Conservation (phyloP, 108 stramenopile genomes). For the Seminavis robusta region DNA sequence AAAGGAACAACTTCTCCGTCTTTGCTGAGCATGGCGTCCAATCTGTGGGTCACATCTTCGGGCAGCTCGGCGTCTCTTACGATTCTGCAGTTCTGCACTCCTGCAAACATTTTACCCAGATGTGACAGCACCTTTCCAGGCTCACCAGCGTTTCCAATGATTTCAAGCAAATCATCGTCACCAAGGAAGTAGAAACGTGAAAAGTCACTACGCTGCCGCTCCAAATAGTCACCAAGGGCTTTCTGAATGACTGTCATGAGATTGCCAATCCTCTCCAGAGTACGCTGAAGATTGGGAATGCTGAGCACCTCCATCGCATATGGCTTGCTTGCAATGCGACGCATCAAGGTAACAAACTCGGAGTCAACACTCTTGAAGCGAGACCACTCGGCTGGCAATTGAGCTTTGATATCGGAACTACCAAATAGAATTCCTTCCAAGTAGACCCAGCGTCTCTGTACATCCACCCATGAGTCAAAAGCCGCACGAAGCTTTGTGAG, state of each 20-base stretch:
- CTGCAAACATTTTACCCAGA: conserved; percentile 98
- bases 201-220: conserved; percentile 93
- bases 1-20: conserved; percentile 95
- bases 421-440: conserved; percentile 95
- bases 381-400: conserved; percentile 92
- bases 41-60: conserved; percentile 55
- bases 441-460: conserved; percentile 97
- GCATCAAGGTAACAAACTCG: conserved; percentile 92
- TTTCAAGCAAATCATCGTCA: conserved; percentile 98
- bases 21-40: conserved; percentile 91
- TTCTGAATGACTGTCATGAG: conserved; percentile 91
- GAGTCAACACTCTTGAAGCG: conserved; percentile 95
- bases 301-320: conserved; percentile 83
- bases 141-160: conserved; percentile 92
- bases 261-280: conserved; percentile 88
- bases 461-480: conserved; percentile 97
- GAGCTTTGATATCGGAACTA: conserved; percentile 94
- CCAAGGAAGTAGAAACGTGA: conserved; percentile 99
- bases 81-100: conserved; percentile 56
- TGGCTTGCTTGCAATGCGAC: conserved; percentile 85
- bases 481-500: conserved; percentile 85
- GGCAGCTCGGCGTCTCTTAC: conserved; percentile 44
- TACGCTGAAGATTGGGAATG: conserved; percentile 90
- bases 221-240: conserved; percentile 96
- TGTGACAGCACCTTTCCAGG: conserved; percentile 92